Conservation (phyloP, 2,329 filamentous ascomycete species). For the Chrysoporthe deuterocubensis region DNA sequence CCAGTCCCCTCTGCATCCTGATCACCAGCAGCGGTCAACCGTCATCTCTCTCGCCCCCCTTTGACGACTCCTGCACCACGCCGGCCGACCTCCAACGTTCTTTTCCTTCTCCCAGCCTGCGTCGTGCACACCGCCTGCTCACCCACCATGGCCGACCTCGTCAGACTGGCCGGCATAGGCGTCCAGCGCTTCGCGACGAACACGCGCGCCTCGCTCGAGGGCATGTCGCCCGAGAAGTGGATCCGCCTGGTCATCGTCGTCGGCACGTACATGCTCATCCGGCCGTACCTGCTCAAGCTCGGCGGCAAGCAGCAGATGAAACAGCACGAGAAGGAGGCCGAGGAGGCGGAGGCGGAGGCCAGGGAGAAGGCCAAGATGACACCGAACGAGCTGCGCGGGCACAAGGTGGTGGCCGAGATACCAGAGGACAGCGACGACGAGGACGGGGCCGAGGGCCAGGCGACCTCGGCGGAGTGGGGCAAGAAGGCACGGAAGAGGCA, state of each 20-base stretch:
- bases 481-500: conserved; percentile 72
- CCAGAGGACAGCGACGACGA: conserved; percentile 58
- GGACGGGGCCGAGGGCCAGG: conserved; percentile 48
- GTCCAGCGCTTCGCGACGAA: conserved; percentile 51
- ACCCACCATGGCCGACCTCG: conserved; percentile 35
- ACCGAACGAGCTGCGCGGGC: conserved; percentile 66
- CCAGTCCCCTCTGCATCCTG: not conserved
- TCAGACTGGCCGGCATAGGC: conserved; percentile 33
- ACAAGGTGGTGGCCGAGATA: conserved; percentile 51
- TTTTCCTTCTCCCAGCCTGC: not conserved
- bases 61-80: not conserved
- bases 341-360: conserved; percentile 51
- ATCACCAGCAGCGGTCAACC: not conserved
- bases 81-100: not conserved
- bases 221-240: conserved; percentile 57
- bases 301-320: conserved; percentile 66
- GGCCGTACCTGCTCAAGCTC: conserved; percentile 74
- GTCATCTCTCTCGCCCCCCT: not conserved
- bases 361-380: conserved; percentile 53
- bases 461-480: conserved; percentile 65
- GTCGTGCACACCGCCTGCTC: not conserved
- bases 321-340: conserved; percentile 64
- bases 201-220: conserved; percentile 51
- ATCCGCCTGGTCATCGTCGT: conserved; percentile 74
- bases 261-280: conserved; percentile 73